Percentiles rank a stretch among this genome's conserved stretches.
Evolutionary conservation across 2,329 filamentous ascomycete genomes (phyloP).

Genomic region (Colletotrichum sp.): DNA sequence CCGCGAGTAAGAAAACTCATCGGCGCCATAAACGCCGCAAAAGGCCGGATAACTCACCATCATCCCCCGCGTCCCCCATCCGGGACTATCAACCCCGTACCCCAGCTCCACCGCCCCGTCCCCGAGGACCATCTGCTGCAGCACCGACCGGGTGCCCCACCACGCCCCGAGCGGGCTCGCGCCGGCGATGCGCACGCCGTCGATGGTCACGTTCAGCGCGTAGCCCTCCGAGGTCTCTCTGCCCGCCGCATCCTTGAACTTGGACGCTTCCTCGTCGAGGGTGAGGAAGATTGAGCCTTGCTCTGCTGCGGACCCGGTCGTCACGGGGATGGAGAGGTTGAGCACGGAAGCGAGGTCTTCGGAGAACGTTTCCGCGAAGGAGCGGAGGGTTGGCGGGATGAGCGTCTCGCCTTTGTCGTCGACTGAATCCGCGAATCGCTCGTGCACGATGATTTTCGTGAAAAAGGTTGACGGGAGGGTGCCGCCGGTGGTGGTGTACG

Average conservation of each 20-base stretch:
- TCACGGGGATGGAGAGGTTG: slow-evolving; percentile 32
- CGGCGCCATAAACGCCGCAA: rapidly evolving
- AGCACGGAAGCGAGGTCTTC: slow-evolving; percentile 34
- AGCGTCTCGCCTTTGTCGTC: slow-evolving; percentile 53
- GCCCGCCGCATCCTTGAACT: slow-evolving; percentile 50
- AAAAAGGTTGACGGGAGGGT: slow-evolving; percentile 30
- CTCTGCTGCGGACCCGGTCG: slow-evolving; percentile 27
- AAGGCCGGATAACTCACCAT: slow-evolving; percentile 27
- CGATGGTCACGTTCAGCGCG: slow-evolving; percentile 42
- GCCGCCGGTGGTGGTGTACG: slow-evolving; percentile 31
- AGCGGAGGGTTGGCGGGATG: slow-evolving; percentile 53
- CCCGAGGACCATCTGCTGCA: slow-evolving; percentile 54
- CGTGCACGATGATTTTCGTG: slow-evolving; percentile 49
- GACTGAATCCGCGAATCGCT: slow-evolving; percentile 39
- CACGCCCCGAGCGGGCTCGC: slow-evolving; percentile 60
- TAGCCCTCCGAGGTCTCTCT: slow-evolving; percentile 55
- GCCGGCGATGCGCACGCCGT: slow-evolving; percentile 51
- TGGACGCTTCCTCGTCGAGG: slow-evolving; percentile 37
- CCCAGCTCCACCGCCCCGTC: slow-evolving; percentile 46
- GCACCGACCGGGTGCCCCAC: slow-evolving; percentile 62
- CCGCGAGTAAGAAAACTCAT: too few relatives aligned
- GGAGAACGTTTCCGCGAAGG: slow-evolving; percentile 53
- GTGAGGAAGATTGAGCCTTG: slow-evolving; percentile 50
- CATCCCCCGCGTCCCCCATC: slow-evolving; percentile 54
- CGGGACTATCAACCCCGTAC: slow-evolving; percentile 51